These are phyloP conservation scores for Anastatica hierochuntica DNA, from an alignment of 345 rosid genomes.

Conservation along the genomic window DNA sequence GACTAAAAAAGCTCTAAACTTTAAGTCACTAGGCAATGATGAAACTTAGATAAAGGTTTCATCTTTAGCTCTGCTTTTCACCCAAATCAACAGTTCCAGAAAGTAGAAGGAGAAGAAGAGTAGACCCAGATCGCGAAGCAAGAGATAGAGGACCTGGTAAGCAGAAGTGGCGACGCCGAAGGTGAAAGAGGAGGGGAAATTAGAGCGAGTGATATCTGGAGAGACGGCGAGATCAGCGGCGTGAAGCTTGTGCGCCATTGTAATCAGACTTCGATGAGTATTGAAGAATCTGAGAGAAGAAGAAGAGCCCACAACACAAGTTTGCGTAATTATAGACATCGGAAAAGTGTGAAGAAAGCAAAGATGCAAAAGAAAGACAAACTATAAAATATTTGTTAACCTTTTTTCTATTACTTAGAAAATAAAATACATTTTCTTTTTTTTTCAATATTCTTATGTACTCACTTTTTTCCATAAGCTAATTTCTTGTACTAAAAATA, in stretches of 20 bases:
- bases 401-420: too few species aligned
- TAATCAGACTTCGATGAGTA: neutral
- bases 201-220: constrained; percentile 21
- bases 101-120: neutral
- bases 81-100: neutral
- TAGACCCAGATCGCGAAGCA: neutral
- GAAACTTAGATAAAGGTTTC: too few species aligned
- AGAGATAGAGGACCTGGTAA: constrained; percentile 35
- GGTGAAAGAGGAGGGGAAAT: constrained; percentile 40
- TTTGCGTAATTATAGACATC: neutral
- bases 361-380: neutral
- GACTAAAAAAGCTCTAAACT: too few species aligned
- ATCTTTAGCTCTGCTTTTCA: too few species aligned
- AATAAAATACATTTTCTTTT: too few species aligned
- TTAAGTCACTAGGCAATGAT: too few species aligned
- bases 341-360: too few species aligned
- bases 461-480: too few species aligned
- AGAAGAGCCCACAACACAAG: neutral
- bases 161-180: constrained; percentile 58
- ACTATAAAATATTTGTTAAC: too few species aligned
- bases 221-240: constrained; percentile 13
- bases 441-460: too few species aligned
- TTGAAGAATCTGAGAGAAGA: neutral
- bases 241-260: constrained; percentile 26
- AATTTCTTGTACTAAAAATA: too few species aligned